Evolutionary conservation across 768 basidiomycete species (phyloP), one percentile per base, ranked within the genome.

Genomic region (Nidularia pulvinata): DNA sequence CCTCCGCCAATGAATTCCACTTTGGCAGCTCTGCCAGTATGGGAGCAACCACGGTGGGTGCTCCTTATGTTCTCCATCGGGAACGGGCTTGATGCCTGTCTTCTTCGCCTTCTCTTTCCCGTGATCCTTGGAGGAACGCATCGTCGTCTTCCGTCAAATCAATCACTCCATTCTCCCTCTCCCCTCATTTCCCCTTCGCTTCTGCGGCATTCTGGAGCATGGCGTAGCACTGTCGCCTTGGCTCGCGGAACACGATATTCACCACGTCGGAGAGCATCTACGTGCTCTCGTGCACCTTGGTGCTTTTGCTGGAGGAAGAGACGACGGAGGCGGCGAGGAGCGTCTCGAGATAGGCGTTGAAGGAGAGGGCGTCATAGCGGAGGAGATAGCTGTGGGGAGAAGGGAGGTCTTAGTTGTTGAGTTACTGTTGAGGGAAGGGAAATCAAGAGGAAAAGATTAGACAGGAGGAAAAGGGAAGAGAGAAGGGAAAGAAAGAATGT

Each of bases 191-290:
- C 2, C 66, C 25, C 56, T 25, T 51, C 66, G 4, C 54, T 45
- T 57, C 64, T 33, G 70, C 54, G 76, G 64, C n/a, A 71, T 72
- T n/a, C n/a, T n/a, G 7, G 22, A 10, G 73, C 14, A 84, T 74
- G 2, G 78, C 77, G 61, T 92, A 97, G 55, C 92, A 95, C n/a
- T 95, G 73, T 16, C 84, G 79, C 65, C 89, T 88, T 1, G 94
- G 92, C 6, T 80, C 78, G 57, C 83, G 81, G 65, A 98, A 91
- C 33, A 99, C 90, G 32, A 84, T 77, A 61, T 95, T 86, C 7
- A 95, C 95, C 0, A 94, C 88, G 57, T 97, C 93, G 6, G 92
- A 95, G 51, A 94, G 83, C 69, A 98, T 84, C 97, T 93, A 93
- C 3, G 89, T 91, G 3, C 86, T 88, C 53, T 87, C 86, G 57